Evolutionary conservation across 768 basidiomycete species (phyloP).

Genomic region (Agrocybe pediades): DNA sequence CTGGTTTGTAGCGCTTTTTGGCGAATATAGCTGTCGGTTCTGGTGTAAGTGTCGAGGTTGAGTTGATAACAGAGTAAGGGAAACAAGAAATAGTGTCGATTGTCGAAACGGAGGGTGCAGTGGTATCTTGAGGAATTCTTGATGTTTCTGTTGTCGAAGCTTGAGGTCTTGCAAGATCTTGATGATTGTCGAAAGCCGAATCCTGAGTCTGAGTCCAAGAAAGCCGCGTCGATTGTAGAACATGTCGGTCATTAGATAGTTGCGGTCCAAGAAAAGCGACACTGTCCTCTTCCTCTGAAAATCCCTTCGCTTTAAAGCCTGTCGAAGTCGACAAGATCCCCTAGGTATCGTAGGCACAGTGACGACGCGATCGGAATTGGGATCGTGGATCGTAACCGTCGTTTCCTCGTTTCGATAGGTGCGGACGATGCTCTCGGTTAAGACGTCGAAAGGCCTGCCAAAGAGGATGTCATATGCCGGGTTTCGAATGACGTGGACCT

Average conservation of each 20-base stretch:
- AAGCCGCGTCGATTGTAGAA: neutral
- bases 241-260: too few species aligned
- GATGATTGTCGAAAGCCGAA: too few species aligned
- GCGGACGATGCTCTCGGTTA: slow-evolving; percentile 12
- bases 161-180: too few species aligned
- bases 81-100: neutral
- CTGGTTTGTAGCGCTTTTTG: slow-evolving; percentile 18
- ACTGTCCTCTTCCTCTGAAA: neutral
- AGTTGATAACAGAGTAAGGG: too few species aligned
- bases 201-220: too few species aligned
- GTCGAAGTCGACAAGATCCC: neutral
- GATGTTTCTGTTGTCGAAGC: too few species aligned
- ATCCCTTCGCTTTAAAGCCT: neutral
- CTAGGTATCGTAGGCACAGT: slow-evolving; percentile 13
- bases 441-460: slow-evolving; percentile 25
- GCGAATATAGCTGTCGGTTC: neutral
- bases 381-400: slow-evolving; percentile 20
- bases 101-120: too few species aligned
- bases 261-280: neutral
- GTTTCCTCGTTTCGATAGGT: slow-evolving; percentile 19
- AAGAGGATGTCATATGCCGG: slow-evolving; percentile 28
- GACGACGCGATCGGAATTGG: slow-evolving; percentile 7
- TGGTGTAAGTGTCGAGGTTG: too few species aligned
- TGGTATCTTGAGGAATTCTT: too few species aligned
- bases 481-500: slow-evolving; percentile 23